A percentile compares a stretch with the other conserved stretches of the same genome.
Evolutionary conservation across 768 basidiomycete genomes (phyloP).

Genomic region (Calocera viscosa): DNA sequence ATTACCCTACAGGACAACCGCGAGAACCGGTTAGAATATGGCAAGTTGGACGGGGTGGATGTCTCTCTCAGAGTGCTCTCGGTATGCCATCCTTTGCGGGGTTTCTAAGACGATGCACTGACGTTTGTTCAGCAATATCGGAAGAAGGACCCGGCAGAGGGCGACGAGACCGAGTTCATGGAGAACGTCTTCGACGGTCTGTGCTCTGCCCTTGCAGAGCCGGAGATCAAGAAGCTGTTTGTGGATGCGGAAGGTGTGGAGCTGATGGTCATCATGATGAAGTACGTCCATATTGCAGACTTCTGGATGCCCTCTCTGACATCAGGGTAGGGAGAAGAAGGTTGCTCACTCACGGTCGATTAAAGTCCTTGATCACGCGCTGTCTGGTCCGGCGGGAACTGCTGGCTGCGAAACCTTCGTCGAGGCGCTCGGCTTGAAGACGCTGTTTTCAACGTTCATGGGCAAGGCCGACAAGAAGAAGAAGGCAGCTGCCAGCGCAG

Average conservation of each 20-base stretch:
- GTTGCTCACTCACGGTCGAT: conserved; percentile 72
- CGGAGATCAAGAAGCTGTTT: conserved; percentile 67
- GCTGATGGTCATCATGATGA: conserved; percentile 97
- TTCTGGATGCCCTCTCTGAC: background rate
- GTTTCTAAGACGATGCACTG: conserved; percentile 12
- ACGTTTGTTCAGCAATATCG: conserved; percentile 59
- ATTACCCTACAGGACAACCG: conserved; percentile 71
- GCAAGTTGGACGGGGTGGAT: conserved; percentile 69
- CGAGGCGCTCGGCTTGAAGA: conserved; percentile 76
- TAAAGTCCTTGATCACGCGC: conserved; percentile 82
- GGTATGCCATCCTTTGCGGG: too few relatives aligned
- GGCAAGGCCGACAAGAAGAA: conserved; percentile 70
- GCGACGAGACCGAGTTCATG: conserved; percentile 95
- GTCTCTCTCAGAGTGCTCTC: conserved; percentile 60
- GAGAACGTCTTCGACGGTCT: conserved; percentile 88
- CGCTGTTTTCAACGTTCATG: conserved; percentile 84
- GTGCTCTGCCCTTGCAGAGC: conserved; percentile 73
- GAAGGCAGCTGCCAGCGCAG: conserved; percentile 42
- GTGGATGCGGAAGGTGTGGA: conserved; percentile 84
- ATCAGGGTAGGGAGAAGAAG: conserved; percentile 53
- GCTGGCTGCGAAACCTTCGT: conserved; percentile 72
- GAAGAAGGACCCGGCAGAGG: conserved; percentile 64
- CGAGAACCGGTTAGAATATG: conserved; percentile 55
- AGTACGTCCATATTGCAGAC: conserved; percentile 38
- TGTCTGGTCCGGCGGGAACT: conserved; percentile 62